These are phyloP conservation scores for Talinum fruticosum DNA, from an alignment of 148 eudicot species.

Conservation along the genomic window DNA sequence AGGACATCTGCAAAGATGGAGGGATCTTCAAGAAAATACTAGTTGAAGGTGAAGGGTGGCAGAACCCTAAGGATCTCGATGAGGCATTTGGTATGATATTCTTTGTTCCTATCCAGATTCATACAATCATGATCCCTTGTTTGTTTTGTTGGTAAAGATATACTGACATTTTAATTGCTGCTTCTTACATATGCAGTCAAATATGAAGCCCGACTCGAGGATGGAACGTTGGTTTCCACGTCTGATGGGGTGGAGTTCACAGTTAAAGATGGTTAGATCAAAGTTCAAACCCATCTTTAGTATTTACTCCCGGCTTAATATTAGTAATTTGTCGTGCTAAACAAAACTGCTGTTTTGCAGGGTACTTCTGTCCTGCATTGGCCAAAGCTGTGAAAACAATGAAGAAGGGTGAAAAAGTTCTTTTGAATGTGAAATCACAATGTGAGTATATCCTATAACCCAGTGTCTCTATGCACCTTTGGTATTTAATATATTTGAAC, in stretches of 20 bases:
- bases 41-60: conserved; percentile 72
- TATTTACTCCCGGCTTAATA: not conserved
- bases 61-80: conserved; percentile 80
- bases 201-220: conserved; percentile 70
- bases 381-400: conserved; percentile 80
- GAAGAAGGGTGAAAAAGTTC: conserved; percentile 85
- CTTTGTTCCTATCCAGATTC: not conserved
- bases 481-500: not conserved
- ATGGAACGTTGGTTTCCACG: conserved; percentile 60
- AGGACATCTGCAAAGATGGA: conserved; percentile 90
- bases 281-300: not conserved
- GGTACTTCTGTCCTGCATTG: conserved; percentile 77
- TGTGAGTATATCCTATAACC: conserved; percentile 36
- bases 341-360: conserved; percentile 23
- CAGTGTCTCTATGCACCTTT: not conserved
- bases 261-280: conserved; percentile 55
- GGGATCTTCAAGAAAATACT: conserved; percentile 70
- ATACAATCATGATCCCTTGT: not conserved
- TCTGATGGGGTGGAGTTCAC: conserved; percentile 76
- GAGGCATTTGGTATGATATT: conserved; percentile 58
- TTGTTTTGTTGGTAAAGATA: not conserved
- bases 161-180: not conserved
- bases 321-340: not conserved
- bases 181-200: conserved; percentile 47
- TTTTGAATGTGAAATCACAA: conserved; percentile 70